phyloP scores from a whole-genome alignment of 1,284 basidiomycete species.

The Exsudoporus floridanus region DNA sequence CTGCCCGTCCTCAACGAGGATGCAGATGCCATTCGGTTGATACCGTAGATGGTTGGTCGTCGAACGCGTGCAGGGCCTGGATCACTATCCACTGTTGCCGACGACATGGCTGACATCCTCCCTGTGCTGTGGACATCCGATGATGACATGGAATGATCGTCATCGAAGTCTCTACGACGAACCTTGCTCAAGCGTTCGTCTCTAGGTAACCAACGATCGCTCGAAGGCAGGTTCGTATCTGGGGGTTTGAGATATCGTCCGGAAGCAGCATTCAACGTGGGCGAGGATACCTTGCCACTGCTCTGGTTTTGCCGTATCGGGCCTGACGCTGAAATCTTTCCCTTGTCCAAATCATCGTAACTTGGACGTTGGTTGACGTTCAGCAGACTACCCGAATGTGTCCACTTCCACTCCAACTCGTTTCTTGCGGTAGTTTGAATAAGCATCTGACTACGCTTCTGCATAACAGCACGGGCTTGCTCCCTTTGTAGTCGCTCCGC shows the following conservation, averaged over 20 bases:
- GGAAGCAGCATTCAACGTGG: slow-evolving; percentile 56
- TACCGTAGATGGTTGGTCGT: slow-evolving; percentile 57
- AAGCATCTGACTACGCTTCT: slow-evolving; percentile 80
- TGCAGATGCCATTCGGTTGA: slow-evolving; percentile 73
- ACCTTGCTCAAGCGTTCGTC: slow-evolving; percentile 73
- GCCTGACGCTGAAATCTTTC: slow-evolving; percentile 52
- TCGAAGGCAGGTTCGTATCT: slow-evolving; percentile 35
- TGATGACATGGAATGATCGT: slow-evolving; percentile 88
- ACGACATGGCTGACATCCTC: slow-evolving; percentile 71
- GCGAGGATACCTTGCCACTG: slow-evolving; percentile 37
- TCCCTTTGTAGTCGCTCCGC: slow-evolving; percentile 75
- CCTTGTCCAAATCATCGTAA: slow-evolving; percentile 43
- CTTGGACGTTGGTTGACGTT: slow-evolving; percentile 36
- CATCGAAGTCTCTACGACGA: slow-evolving; percentile 79
- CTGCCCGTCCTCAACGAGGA: slow-evolving; percentile 62
- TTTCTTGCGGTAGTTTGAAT: slow-evolving; percentile 52
- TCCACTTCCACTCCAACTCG: slow-evolving; percentile 60
- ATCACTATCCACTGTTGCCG: slow-evolving; percentile 78
- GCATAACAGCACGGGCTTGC: slow-evolving; percentile 92
- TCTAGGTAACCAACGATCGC: slow-evolving; percentile 53
- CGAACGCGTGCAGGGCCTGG: slow-evolving; percentile 73
- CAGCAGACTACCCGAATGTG: slow-evolving; percentile 39
- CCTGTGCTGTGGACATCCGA: slow-evolving; percentile 76
- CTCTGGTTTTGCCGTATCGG: slow-evolving; percentile 58
- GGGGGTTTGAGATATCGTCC: slow-evolving; percentile 51